Percentiles rank a stretch among this genome's conserved stretches.
phyloP scores from a whole-genome alignment of 805 yeast genomes.

The Spathaspora sp. region DNA sequence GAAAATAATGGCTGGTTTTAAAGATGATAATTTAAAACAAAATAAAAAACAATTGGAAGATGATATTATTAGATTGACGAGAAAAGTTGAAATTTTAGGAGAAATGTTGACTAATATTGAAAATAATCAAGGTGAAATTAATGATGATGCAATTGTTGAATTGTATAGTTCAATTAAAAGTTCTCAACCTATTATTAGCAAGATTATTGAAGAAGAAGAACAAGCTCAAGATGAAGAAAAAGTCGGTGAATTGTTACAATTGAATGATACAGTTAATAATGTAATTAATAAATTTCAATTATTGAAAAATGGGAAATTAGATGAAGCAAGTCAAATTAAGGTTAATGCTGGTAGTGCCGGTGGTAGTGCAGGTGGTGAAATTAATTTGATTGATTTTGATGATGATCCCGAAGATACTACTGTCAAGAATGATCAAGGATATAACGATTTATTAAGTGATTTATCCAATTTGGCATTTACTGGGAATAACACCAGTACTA shows the following conservation, averaged over 20 bases:
- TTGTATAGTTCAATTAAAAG: constrained; percentile 73
- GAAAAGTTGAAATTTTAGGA: constrained; percentile 81
- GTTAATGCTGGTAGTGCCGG: constrained; percentile 19
- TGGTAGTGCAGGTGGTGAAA: constrained; percentile 22
- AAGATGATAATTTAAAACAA: constrained; percentile 71
- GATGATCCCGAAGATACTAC: constrained; percentile 36
- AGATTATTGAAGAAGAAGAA: constrained; percentile 73
- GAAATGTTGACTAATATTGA: constrained; percentile 71
- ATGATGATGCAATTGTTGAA: constrained; percentile 76
- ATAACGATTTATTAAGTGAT: constrained; percentile 71
- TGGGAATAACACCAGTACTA: constrained; percentile 21
- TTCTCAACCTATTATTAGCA: constrained; percentile 83
- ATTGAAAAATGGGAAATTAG: constrained; percentile 60
- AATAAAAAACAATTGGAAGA: constrained; percentile 76
- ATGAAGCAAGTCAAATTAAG: constrained; percentile 49
- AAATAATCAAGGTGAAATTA: constrained; percentile 32
- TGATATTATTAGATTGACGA: constrained; percentile 76
- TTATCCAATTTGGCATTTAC: constrained; percentile 59
- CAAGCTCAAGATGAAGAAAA: constrained; percentile 58
- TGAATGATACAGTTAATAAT: constrained; percentile 74
- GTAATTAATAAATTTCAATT: constrained; percentile 64
- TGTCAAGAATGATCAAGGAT: constrained; percentile 34
- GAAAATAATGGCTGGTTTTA: constrained; percentile 98
- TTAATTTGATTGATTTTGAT: constrained; percentile 43
- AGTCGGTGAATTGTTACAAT: constrained; percentile 57